phyloP scores from a whole-genome alignment of 345 rosid species.

The Ceriops decandra region DNA sequence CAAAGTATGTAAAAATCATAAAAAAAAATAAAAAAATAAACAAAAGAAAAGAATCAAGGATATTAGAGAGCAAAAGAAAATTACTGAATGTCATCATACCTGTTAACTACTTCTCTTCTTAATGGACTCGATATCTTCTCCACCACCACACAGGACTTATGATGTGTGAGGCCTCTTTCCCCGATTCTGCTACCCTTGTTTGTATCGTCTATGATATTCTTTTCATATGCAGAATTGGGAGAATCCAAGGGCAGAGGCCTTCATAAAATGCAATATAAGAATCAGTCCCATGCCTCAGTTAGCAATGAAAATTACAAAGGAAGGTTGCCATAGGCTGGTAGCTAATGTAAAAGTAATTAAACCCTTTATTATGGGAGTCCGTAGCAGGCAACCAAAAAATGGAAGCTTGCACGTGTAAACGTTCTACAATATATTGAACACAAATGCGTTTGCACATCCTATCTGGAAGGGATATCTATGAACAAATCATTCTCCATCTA shows the following conservation, averaged over 20 bases:
- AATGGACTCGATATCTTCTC: slow-evolving; percentile 40
- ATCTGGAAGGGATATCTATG: too few relatives aligned
- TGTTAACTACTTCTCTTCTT: slow-evolving; percentile 42
- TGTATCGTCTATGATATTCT: slow-evolving; percentile 23
- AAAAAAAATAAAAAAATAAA: too few relatives aligned
- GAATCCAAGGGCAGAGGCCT: slow-evolving; percentile 29
- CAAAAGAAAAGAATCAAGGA: not conserved
- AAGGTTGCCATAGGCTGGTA: not conserved
- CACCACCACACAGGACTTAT: slow-evolving; percentile 29
- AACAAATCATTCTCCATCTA: too few relatives aligned
- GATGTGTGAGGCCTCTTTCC: slow-evolving; percentile 32
- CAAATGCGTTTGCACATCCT: too few relatives aligned
- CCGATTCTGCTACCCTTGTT: slow-evolving; percentile 24
- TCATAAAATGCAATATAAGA: slow-evolving; percentile 19
- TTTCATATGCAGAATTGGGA: slow-evolving; percentile 20
- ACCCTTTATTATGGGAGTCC: not conserved
- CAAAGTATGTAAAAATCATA: not conserved
- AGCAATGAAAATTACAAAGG: slow-evolving; percentile 2
- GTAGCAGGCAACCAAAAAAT: too few relatives aligned
- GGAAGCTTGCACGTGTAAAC: too few relatives aligned
- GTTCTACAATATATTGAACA: too few relatives aligned
- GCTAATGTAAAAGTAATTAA: not conserved
- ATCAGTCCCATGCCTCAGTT: slow-evolving; percentile 9
- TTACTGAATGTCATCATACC: slow-evolving; percentile 21
- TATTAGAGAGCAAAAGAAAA: not conserved